Percentiles rank a stretch among this genome's conserved stretches.
Conservation (phyloP, 129 eudicot species). For the Flaveria linearis region DNA sequence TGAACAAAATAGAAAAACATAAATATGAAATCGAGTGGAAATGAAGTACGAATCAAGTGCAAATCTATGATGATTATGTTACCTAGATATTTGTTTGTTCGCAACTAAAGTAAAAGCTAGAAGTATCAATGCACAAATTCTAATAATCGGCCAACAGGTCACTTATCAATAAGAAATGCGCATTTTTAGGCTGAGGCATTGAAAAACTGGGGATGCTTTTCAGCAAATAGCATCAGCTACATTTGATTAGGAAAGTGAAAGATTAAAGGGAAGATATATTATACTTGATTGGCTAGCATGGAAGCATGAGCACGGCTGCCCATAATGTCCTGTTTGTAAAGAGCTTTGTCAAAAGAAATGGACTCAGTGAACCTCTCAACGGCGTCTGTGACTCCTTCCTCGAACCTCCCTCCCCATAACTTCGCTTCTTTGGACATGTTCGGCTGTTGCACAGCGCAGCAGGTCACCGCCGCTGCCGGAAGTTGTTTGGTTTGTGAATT, state of each 20-base stretch:
- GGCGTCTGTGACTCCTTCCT: slow-evolving; percentile 82
- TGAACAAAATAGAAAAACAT: too few relatives aligned
- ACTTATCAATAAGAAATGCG: too few relatives aligned
- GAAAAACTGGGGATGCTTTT: neutral
- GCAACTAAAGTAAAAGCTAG: too few relatives aligned
- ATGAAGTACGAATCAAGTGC: neutral
- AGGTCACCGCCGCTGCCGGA: slow-evolving; percentile 14
- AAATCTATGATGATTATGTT: too few relatives aligned
- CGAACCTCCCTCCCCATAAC: slow-evolving; percentile 97
- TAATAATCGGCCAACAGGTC: too few relatives aligned
- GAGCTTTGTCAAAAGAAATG: slow-evolving; percentile 79
- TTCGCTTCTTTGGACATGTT: slow-evolving; percentile 59
- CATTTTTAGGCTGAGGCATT: neutral
- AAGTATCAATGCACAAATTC: too few relatives aligned
- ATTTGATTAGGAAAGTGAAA: neutral
- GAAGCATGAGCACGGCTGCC: slow-evolving; percentile 97
- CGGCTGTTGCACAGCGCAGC: slow-evolving; percentile 38
- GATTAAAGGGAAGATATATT: neutral
- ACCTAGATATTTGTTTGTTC: too few relatives aligned
- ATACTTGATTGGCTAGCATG: slow-evolving; percentile 95
- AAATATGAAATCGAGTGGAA: too few relatives aligned
- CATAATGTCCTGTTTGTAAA: slow-evolving; percentile 90
- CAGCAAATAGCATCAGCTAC: neutral
- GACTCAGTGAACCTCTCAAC: slow-evolving; percentile 97
- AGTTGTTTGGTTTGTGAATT: neutral